Base-by-base conservation (phyloP, 345 rosid genomes). In the Populus ilicifolia region DNA sequence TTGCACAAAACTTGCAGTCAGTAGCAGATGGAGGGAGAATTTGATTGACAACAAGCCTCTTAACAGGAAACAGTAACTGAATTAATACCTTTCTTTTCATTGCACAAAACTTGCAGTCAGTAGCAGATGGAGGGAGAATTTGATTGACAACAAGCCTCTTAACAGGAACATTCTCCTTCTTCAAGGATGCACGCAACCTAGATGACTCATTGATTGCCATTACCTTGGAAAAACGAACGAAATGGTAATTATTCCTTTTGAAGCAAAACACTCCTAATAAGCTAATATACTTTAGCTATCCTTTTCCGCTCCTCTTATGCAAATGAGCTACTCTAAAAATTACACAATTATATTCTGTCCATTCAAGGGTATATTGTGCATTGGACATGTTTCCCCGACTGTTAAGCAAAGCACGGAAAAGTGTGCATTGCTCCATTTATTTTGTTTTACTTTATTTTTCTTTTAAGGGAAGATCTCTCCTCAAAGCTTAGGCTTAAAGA, bases 191-290 rank as follows among this genome's bases (percentile, higher is more conserved):
- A 75, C 70, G 85, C 82, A 96, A 83, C 80, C 99, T 85, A 29
- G 98, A 93, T 21, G 99, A 93, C 82, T 96, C 98, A 8, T 85
- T 96, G 33, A 96, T 84, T 21, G 99, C 97, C 99, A 96, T 96
- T 80, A 96, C 94, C 99, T 93, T 56, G n/a, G 67, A 25, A 67
- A 71, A 77, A 74, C 8, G 69, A 75, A 38, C 23, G 18, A 64
- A 71, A 68, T 46, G 8, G 59, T 65, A 77, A 29, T 4, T 14
- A 72, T 63, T n/a, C 27, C 14, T 23, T 56, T 69, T 73, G 71
- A 63, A 75, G 59, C 68, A 67, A 72, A 43, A 63, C 23, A 67
- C 11, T 43, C 69, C 20, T 65, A 33, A 18, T 30, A 27, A 48
- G 46, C 61, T 33, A 61, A 5, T 33, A 8, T 29, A 69, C 30